Evolutionary conservation across 768 basidiomycete species (phyloP).

Genomic region (Aureoboletus auriporus): DNA sequence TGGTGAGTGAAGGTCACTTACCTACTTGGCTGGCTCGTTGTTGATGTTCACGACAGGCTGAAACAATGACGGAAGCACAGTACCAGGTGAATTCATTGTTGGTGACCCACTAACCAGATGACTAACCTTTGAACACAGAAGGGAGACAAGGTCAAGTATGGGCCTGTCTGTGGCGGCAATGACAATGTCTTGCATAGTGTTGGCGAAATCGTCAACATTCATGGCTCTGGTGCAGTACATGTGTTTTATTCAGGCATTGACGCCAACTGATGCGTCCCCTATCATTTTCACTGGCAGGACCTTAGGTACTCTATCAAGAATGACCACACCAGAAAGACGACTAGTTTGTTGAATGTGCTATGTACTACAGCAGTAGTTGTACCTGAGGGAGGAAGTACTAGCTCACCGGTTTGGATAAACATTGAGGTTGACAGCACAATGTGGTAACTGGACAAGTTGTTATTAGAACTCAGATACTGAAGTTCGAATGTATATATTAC

Average conservation of each 20-base stretch:
- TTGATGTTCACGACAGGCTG: slow-evolving; percentile 15
- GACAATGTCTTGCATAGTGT: slow-evolving; percentile 39
- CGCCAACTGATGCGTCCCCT: not conserved
- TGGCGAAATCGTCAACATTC: slow-evolving; percentile 33
- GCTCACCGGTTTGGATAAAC: too few relatives aligned
- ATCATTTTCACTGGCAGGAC: slow-evolving; percentile 24
- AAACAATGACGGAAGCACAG: slow-evolving; percentile 9
- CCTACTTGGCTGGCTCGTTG: not conserved
- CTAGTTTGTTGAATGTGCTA: too few relatives aligned
- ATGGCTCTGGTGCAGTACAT: slow-evolving; percentile 34
- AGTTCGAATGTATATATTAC: too few relatives aligned
- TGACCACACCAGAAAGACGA: slow-evolving; percentile 39
- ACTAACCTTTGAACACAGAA: slow-evolving; percentile 18
- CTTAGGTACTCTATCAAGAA: slow-evolving; percentile 38
- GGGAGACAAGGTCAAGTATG: slow-evolving; percentile 43
- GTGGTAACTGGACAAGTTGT: too few relatives aligned
- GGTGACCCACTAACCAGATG: too few relatives aligned
- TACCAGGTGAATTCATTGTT: slow-evolving; percentile 19
- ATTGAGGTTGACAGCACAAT: too few relatives aligned
- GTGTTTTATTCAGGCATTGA: fast-evolving
- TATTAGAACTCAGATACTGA: too few relatives aligned
- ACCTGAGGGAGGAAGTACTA: too few relatives aligned
- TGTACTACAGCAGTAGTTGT: too few relatives aligned
- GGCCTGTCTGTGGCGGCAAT: slow-evolving; percentile 36
- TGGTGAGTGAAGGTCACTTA: slow-evolving; percentile 4